Base-by-base conservation (phyloP, 169 alveolate species). In the Plasmodium gonderi region DNA sequence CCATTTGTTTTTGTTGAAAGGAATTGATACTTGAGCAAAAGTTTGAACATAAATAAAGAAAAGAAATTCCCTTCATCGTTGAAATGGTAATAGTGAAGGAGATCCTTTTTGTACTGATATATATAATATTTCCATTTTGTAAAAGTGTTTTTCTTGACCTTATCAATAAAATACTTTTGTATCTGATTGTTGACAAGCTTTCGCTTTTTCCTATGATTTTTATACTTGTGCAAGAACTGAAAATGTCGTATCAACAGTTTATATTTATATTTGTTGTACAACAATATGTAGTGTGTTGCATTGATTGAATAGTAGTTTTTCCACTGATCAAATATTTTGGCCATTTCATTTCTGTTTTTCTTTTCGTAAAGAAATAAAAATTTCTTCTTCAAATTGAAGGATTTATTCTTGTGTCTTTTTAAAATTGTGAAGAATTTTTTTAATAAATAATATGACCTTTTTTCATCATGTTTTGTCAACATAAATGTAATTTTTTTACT, bases 201-300 rank as follows among this genome's bases (percentile, higher is more conserved):
- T 44, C 81, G 45, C 38, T 38, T 68, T 26, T 45, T 82, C 51
- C 60, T 82, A 54, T 82, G 60, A 12, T 42, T 38, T 33, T 40
- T 69, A 69, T 82, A 82, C 9, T 17, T 54, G 17, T 54, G 31
- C 20, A 82, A 54, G 26, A 82, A 36, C 6, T 31, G 7, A 54
- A 82, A 82, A 20, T 47, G 60, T 3, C 76, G 64, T 45, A 82
- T 82, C 67, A 82, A n/a, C n/a, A 82, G 74, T 29, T 82, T 82
- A 29, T 82, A 82, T 17, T 82, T 82, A 69, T 82, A 82, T 45
- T 82, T 82, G 12, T 40, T 82, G 42, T 68, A 54, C 42, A 82
- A 31, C 5, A 82, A 54, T 49, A 82, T 82, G 17, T 82, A 82
- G 26, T 82, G 74, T 9, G 91, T 44, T 1, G 91, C 74, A 31